Base-by-base conservation (phyloP, 2,329 filamentous ascomycete genomes). In the Paraphaeosphaeria minitans region DNA sequence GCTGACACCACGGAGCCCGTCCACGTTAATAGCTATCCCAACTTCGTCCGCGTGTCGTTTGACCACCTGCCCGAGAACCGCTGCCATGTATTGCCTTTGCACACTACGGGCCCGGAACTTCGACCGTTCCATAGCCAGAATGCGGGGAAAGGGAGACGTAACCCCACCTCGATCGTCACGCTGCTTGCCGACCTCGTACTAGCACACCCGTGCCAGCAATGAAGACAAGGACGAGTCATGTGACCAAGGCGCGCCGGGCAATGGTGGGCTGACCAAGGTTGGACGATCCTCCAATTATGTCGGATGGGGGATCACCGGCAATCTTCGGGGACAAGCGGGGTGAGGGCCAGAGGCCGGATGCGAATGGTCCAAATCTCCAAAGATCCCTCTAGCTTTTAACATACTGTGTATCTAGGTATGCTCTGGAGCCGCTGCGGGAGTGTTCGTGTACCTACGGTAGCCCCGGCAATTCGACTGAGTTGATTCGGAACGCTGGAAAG, bases 11-110 rank as follows among this genome's bases (percentile, higher is more conserved):
- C 16, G 49, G 35, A 24, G 19, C 35, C 13, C 22, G 27, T 14
- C 35, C 22, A 39, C 21, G n/a, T 21, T 41, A 37, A 51, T 41
- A 27, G 41, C 19, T 21, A 43, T 22, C 19, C 19, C 8, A 43
- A 43, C 19, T 12, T 43, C 19, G 19, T 43, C 41, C 19, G 41
- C 8, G 8, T 22, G 19, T 12, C 41, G 41, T 14, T 27, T 19
- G 14, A 33, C 49, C 58, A 53, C 56, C 53, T 59, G 45, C 63
- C 63, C 61, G 61, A 62, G 59, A 59, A 43, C 52, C 48, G 12
- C 27, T 27, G 21, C 35, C 48, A 8, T 51, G 43, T 22, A 46
- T 27, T 16, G 24, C 43, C 43, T 12, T 46, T 12, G 16, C 35
- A 39, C 48, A n/a, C 33, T 41, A n/a, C 33, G 33, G 48, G 16